phyloP scores from a whole-genome alignment of 768 basidiomycete genomes.

The Flagelloscypha sp. region DNA sequence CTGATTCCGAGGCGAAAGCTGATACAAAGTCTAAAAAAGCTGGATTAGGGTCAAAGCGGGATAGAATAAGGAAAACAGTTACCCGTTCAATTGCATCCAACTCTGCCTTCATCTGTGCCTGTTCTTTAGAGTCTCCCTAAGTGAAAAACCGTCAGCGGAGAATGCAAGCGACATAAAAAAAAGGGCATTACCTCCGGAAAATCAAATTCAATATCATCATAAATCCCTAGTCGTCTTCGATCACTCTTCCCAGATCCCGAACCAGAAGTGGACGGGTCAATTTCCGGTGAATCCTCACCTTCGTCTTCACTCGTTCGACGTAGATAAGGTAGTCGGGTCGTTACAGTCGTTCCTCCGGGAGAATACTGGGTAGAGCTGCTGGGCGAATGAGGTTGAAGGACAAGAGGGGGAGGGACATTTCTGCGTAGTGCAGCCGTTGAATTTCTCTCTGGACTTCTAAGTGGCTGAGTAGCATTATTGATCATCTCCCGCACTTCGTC shows the following conservation, averaged over 20 bases:
- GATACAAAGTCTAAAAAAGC: conserved; percentile 46
- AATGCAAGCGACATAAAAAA: conserved; percentile 4
- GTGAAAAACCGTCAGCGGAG: conserved; percentile 40
- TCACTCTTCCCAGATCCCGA: conserved; percentile 37
- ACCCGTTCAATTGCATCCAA: conserved; percentile 77
- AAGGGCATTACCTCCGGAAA: conserved; percentile 34
- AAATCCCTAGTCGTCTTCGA: conserved; percentile 43
- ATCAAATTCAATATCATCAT: conserved; percentile 44
- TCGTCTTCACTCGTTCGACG: conserved; percentile 36
- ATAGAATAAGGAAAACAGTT: conserved; percentile 12
- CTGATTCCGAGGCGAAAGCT: conserved; percentile 52
- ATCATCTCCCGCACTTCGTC: conserved; percentile 26
- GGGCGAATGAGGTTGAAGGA: conserved; percentile 33
- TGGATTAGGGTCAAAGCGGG: conserved; percentile 11
- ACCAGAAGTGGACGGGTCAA: conserved; percentile 25
- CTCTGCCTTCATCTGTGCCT: conserved; percentile 62
- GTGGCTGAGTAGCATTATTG: too few species aligned
- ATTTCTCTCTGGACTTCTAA: too few species aligned
- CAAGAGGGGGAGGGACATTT: conserved; percentile 51
- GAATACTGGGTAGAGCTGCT: conserved; percentile 23
- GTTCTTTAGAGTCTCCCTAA: conserved; percentile 64
- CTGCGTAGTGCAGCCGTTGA: conserved; percentile 18
- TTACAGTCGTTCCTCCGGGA: conserved; percentile 28
- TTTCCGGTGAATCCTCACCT: conserved; percentile 27
- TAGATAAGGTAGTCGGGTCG: conserved; percentile 40